A percentile compares a stretch with the other conserved stretches of the same genome.
Conservation (phyloP, 768 basidiomycete genomes). For the Multifurca ochricompacta region DNA sequence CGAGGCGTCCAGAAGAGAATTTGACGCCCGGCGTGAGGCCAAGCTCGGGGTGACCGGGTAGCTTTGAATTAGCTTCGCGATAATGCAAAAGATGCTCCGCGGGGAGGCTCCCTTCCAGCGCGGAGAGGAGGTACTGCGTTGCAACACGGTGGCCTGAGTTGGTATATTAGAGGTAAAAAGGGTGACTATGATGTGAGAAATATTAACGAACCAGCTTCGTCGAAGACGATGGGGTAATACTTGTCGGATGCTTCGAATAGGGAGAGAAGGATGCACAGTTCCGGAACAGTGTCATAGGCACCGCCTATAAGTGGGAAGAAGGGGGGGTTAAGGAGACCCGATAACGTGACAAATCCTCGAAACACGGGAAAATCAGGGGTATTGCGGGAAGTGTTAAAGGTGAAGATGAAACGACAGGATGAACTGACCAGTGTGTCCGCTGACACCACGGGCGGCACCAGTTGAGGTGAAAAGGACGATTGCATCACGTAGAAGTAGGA, state of each 20-base stretch:
- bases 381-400: too few species aligned
- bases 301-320: constrained; percentile 27
- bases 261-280: constrained; percentile 71
- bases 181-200: not conserved
- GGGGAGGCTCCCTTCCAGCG: constrained; percentile 63
- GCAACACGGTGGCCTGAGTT: constrained; percentile 76
- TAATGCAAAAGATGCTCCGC: constrained; percentile 76
- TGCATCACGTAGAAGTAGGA: constrained; percentile 74
- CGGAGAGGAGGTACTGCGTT: constrained; percentile 79
- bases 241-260: constrained; percentile 60
- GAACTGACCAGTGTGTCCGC: constrained; percentile 67
- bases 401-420: not conserved
- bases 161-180: constrained; percentile 9
- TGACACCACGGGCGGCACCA: constrained; percentile 78
- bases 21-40: constrained; percentile 89
- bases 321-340: not conserved
- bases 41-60: constrained; percentile 85
- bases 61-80: constrained; percentile 77
- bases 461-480: constrained; percentile 84
- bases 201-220: constrained; percentile 64
- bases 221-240: constrained; percentile 64
- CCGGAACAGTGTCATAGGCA: constrained; percentile 64
- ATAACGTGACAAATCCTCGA: not conserved
- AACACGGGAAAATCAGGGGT: too few species aligned
- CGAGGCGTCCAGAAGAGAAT: constrained; percentile 89